Base-by-base conservation (phyloP, 257 asterid species). In the Verbena officinalis region DNA sequence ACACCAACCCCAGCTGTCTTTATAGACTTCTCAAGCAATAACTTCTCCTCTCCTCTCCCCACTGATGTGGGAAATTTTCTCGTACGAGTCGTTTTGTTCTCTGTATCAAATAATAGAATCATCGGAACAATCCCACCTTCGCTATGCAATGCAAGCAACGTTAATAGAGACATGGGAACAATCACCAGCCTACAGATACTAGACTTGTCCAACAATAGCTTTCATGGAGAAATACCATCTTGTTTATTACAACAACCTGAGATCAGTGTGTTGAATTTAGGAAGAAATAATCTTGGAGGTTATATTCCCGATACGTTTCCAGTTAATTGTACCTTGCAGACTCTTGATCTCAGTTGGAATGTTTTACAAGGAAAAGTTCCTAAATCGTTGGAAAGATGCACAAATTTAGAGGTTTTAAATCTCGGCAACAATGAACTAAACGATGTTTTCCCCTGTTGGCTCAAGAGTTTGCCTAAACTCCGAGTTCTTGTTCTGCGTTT, bases 161-260 rank as follows among this genome's bases (percentile, higher is more conserved):
- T n/a, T 65, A 87, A 73, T 44, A 76, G 42, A 10, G 64, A 87
- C 48, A 10, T 5, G 0, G 83, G 95, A 1, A n/a, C 21, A 0
- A 80, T 90, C 22, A 88, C 97, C 44, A n/a, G 23, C 0, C 75
- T 90, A 20, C 62, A 63, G 60, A 65, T 78, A 4, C 84, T 90
- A 0, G 86, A 85, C 69, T 67, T 88, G 59, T 85, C 91, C 0
- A 70, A 79, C 58, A 85, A 88, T 69, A 71, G 57, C 52, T 64
- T 81, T 51, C 67, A 42, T 7, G 84, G 83, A 8, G 34, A 16
- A 12, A 74, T 88, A 59, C 93, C 90, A 4, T 33, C 83, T 6
- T 85, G 96, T 50, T 56, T 88, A 8, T 7, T 62, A 1, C 57
- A 50, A 14, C 72, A 38, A 8, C 17, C 64, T 7, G 78, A 1